Base-by-base conservation (phyloP, 768 basidiomycete species). In the Ephemerocybe angulata region DNA sequence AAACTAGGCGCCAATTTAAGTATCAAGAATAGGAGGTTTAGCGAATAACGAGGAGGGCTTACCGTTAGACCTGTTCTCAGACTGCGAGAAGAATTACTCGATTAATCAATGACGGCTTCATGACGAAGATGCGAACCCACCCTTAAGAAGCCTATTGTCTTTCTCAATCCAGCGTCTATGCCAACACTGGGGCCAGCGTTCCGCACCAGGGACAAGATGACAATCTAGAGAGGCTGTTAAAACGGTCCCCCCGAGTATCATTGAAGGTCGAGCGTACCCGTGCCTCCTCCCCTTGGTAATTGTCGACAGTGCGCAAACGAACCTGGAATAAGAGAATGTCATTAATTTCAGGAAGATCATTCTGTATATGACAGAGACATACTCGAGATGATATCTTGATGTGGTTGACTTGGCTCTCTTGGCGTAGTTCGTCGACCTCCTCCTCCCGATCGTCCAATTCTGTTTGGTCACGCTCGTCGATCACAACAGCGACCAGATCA, bases 281-380 rank as follows among this genome's bases (percentile, higher is more conserved):
- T 1, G 80, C 84, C 70, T 88, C 87, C 55, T 86, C 82, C 2
- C 88, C 89, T 67, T 91, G 90, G 63, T 82, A 91, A 48, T 85
- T 89, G 58, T 92, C 88, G 1, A 91, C 80, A 0, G 88, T 90
- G 4, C 89, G 79, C 4, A 91, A 71, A 7, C 80, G 77, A 38
- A 89, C 80, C 87, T 88, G 46, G 0, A n/a, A n/a, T 2, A 48
- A 15, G 13, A 29, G 28, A 22, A 28, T 28, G 50, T 51, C 13
- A 25, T 41, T 44, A 43, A 29, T 1, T 30, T 48, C 13, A 7
- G 13, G 24, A 35, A 10, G 10, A 3, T 35, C 33, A 4, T 40
- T 38, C 40, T 15, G 12, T 13, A 19, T 10, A 29, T n/a, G 35
- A 46, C 12, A 19, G 3, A 44, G 17, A 65, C 76, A 24, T 61